Conservation (phyloP, 768 basidiomycete species). For the Mycena sanguinolenta region DNA sequence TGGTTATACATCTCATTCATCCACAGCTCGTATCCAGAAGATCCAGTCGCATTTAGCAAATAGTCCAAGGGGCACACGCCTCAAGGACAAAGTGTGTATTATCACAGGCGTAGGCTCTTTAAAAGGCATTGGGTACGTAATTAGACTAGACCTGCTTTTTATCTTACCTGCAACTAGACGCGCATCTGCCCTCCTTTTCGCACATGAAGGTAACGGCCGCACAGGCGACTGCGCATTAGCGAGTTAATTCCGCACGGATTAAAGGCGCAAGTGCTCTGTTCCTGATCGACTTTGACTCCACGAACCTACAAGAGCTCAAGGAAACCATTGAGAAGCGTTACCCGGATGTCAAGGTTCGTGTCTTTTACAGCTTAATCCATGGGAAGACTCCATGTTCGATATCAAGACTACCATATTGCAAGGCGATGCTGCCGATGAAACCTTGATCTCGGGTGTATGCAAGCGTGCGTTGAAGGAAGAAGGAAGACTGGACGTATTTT, state of each 20-base stretch:
- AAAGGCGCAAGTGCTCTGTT: slow-evolving; percentile 84
- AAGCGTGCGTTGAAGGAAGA: slow-evolving; percentile 82
- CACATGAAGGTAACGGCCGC: slow-evolving; percentile 72
- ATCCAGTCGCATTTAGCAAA: slow-evolving; percentile 77
- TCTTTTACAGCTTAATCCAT: neutral
- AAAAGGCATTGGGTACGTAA: slow-evolving; percentile 87
- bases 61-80: slow-evolving; percentile 64
- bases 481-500: slow-evolving; percentile 92
- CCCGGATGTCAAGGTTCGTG: slow-evolving; percentile 81
- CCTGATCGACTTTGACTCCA: slow-evolving; percentile 76
- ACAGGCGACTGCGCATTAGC: slow-evolving; percentile 15
- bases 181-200: slow-evolving; percentile 78
- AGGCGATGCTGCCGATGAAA: slow-evolving; percentile 88
- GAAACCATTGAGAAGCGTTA: slow-evolving; percentile 75
- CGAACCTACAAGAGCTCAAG: slow-evolving; percentile 79
- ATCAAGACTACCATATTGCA: slow-evolving; percentile 79
- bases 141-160: slow-evolving; percentile 8
- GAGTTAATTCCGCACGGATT: slow-evolving; percentile 22
- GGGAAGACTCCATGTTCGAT: neutral
- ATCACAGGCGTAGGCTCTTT: slow-evolving; percentile 91
- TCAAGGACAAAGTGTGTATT: slow-evolving; percentile 86
- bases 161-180: slow-evolving; percentile 59
- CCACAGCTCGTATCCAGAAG: slow-evolving; percentile 67
- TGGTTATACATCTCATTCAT: too few species aligned
- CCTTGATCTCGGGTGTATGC: slow-evolving; percentile 76